These are phyloP conservation scores for Pestalotiopsis sp. DNA, from an alignment of 2,329 filamentous ascomycete genomes.

Conservation along the genomic window DNA sequence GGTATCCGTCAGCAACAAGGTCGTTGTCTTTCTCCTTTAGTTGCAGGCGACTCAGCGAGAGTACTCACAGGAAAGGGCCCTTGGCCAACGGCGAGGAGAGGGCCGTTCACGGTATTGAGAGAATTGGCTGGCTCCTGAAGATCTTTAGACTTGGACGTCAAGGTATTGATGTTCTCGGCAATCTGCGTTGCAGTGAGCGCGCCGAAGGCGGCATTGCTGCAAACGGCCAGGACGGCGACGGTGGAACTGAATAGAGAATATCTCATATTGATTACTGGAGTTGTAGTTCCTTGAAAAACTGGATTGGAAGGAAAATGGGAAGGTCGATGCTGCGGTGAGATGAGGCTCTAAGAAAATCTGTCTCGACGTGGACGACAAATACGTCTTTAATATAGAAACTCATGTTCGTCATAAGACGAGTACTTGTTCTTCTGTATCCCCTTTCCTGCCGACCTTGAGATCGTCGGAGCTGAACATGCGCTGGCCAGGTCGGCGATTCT, in stretches of 20 bases:
- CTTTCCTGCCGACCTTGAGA: background rate
- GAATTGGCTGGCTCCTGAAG: conserved; percentile 29
- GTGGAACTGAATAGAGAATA: background rate
- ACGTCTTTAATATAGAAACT: background rate
- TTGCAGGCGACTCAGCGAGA: too few species aligned
- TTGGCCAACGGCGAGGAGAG: conserved; percentile 27
- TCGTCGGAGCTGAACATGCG: background rate
- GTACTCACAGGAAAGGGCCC: conserved; percentile 29
- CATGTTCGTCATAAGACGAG: background rate
- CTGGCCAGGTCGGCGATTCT: background rate
- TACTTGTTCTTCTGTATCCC: background rate
- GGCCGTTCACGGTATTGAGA: conserved; percentile 29
- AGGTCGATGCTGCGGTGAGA: background rate
- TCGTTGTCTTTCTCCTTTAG: background rate
- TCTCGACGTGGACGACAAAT: background rate
- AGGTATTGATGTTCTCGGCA: conserved; percentile 23
- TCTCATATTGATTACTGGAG: background rate
- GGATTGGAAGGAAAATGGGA: background rate
- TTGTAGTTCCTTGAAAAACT: background rate
- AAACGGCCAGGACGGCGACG: background rate
- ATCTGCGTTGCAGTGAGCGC: conserved; percentile 20
- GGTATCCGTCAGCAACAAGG: background rate
- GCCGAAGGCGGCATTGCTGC: background rate
- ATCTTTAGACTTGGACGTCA: conserved; percentile 28
- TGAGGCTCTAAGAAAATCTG: background rate